Base-by-base conservation (phyloP, 2,329 filamentous ascomycete species). In the Neoarthrinium moseri region DNA sequence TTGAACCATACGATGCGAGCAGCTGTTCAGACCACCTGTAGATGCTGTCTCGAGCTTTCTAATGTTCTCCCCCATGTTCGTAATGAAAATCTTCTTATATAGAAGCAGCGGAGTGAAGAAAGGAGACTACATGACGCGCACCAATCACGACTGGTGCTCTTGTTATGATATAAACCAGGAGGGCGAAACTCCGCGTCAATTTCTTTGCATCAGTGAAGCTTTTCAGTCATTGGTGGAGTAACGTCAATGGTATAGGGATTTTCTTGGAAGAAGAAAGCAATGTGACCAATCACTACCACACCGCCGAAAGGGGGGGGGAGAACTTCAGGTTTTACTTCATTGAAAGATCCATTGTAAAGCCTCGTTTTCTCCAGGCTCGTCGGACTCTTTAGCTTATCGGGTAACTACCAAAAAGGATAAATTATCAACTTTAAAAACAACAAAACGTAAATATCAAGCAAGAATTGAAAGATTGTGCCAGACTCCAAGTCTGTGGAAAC, bases 211-310 rank as follows among this genome's bases (percentile, higher is more conserved):
- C 15, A 35, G 10, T 35, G 17, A n/a, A 8, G 18, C 33, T 21
- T 18, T 21, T 21, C n/a, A 35, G 33, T 20, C 17, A 35, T 35
- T 35, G 33, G 33, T 35, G 33, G 33, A 35, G n/a, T 35, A 35
- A 35, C 17, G 33, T 6, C 15, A 2, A 18, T 17, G 10, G 33
- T 15, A 35, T 35, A n/a, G n/a, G 6, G 13, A 10, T 35, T 20
- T 35, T 10, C n/a, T 17, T 15, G 33, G 17, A 18, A 35, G 13
- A 18, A 35, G 13, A 20, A 35, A 8, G 17, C n/a, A n/a, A n/a
- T 18, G 15, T 12, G 13, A 35, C n/a, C 4, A 17, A 8, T 35
- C 6, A 35, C 13, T 35, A 10, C 33, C n/a, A 20, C 33, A 35
- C 15, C 17, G 33, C 17, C 10, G 33, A 17, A 35, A 10, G 29